Evolutionary conservation across 352 stramenopile species (phyloP), one percentile per base, ranked within the genome.

Genomic region (Phytophthora pisi): DNA sequence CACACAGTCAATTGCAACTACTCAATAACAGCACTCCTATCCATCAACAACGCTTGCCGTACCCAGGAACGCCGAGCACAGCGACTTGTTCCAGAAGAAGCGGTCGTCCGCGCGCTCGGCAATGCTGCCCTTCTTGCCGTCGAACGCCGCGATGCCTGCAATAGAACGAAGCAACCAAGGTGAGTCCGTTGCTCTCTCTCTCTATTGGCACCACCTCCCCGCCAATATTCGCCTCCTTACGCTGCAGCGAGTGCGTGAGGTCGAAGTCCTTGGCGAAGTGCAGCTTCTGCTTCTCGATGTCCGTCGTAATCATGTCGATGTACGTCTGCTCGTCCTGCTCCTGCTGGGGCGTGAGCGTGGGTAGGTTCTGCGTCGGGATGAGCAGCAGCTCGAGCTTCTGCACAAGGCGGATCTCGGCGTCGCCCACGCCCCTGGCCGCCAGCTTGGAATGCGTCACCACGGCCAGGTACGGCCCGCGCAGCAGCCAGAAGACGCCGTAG

Each of bases 1-100:
- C 20, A 54, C 56, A 7, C 38, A 45, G 16, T 18, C 38, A 16
- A 18, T 45, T 18, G 38, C 38, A 45, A 45, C 13, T 3, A 45
- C 5, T 57, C 34, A 57, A 13, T 6, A 7, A 38, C 23, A 28
- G 1, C 40, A n/a, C 15, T 38, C 30, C n/a, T 7, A 16, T n/a
- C 13, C 50, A 1, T 6, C 15, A 50, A 10, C 6, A 45, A 15
- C 3, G 11, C 4, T 4, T 9, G 10, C 24, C 66, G 20, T 70
- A 92, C 82, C 80, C 20, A 93, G 61, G 16, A 95, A 86, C 9
- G 75, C 45, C 2, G 67, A 68, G 58, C 79, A 92, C 20, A 84
- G 64, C 11, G 78, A 61, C 66, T 98, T 89, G 77, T 98, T 98
- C 93, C 93, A 98, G 74, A 95, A 97, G 74, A 98, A 98, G 9